phyloP scores from a whole-genome alignment of 1,284 basidiomycete genomes.

The Cryptococcus floricola region DNA sequence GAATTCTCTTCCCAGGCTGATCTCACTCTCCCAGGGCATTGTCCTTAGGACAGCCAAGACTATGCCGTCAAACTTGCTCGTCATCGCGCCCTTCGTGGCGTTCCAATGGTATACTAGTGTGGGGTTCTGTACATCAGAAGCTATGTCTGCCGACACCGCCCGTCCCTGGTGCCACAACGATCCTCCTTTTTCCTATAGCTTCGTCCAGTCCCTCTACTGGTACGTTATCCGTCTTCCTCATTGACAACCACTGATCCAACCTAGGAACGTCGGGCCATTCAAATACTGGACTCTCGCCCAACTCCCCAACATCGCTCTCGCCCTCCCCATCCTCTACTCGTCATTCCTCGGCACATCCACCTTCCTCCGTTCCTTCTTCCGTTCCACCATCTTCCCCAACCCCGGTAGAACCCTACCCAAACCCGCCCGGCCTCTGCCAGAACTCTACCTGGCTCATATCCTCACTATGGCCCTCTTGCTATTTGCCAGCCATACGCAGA shows the following conservation, averaged over 20 bases:
- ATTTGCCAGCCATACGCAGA: constrained; percentile 83
- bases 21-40: neutral
- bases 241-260: neutral
- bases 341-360: constrained; percentile 47
- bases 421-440: neutral
- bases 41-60: neutral
- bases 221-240: constrained; percentile 23
- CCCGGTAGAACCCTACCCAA: neutral
- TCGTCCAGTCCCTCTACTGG: constrained; percentile 83
- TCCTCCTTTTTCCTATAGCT: constrained; percentile 72
- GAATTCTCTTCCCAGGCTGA: too few relatives aligned
- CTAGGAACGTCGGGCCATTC: constrained; percentile 71
- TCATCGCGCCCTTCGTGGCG: constrained; percentile 62
- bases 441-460: constrained; percentile 55
- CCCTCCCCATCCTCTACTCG: constrained; percentile 63
- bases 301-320: constrained; percentile 81
- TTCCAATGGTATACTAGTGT: constrained; percentile 67
- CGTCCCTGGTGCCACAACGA: constrained; percentile 63
- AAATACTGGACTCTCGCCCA: constrained; percentile 81
- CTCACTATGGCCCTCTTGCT: constrained; percentile 62
- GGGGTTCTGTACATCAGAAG: constrained; percentile 58
- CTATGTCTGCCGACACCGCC: neutral
- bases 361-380: neutral
- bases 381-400: neutral
- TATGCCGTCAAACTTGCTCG: constrained; percentile 46